Conservation (phyloP, 2,329 filamentous ascomycete species). For the Canariomyces notabilis region DNA sequence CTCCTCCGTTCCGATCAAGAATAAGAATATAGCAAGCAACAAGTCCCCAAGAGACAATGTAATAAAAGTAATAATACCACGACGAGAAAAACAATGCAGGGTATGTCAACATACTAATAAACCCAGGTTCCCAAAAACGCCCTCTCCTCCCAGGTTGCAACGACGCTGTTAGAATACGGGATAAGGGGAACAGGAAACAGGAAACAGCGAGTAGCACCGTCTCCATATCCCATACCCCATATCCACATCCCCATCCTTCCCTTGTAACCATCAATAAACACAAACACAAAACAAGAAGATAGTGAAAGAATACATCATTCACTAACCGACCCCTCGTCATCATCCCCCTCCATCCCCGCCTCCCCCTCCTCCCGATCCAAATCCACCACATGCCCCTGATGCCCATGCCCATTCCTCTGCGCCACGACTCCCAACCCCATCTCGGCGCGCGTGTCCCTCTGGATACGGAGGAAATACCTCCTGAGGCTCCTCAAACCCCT, state of each 20-base stretch:
- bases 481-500: slow-evolving; percentile 74
- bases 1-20: no score
- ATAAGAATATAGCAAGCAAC: not conserved
- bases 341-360: slow-evolving; percentile 21
- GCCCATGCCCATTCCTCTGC: slow-evolving; percentile 12
- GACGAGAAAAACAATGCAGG: slow-evolving; percentile 12
- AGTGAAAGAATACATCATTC: slow-evolving; percentile 21
- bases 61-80: no score
- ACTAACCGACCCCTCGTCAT: slow-evolving; percentile 31
- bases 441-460: slow-evolving; percentile 63
- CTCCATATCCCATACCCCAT: not conserved
- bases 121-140: not conserved
- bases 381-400: no score
- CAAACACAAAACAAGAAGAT: not conserved
- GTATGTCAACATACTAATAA: slow-evolving; percentile 16
- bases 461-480: slow-evolving; percentile 82
- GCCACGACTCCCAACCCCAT: slow-evolving; percentile 37
- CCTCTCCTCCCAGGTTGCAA: not conserved
- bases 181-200: not conserved
- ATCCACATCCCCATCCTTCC: not conserved
- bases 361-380: no score
- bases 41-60: slow-evolving; percentile 1
- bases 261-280: not conserved
- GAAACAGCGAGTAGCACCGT: no score
- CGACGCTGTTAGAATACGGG: no score